A percentile compares a stretch with the other conserved stretches of the same genome.
phyloP scores from a whole-genome alignment of 306 rosid genomes.

The Fragaria iinumae region DNA sequence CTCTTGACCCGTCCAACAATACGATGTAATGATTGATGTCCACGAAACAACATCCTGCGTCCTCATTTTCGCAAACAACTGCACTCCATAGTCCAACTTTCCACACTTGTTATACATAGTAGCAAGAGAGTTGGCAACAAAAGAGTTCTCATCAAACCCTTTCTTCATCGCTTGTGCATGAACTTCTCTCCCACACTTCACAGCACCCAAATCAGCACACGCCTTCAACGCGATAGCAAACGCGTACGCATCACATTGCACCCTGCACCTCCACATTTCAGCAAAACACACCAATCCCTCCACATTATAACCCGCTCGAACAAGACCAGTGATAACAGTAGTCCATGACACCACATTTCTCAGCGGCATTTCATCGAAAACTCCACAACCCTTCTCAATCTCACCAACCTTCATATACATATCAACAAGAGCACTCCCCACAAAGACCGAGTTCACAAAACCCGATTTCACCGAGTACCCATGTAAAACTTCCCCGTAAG shows the following conservation, averaged over 20 bases:
- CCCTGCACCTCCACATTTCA: constrained; percentile 71
- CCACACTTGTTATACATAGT: constrained; percentile 77
- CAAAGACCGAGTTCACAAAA: constrained; percentile 61
- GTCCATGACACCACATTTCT: constrained; percentile 80
- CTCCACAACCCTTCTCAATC: constrained; percentile 48
- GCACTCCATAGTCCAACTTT: constrained; percentile 55
- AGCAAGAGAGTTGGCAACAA: constrained; percentile 61
- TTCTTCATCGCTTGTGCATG: constrained; percentile 62
- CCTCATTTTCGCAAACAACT: constrained; percentile 55
- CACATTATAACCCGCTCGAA: constrained; percentile 47
- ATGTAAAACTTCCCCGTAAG: constrained; percentile 55
- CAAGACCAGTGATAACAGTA: constrained; percentile 68
- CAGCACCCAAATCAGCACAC: constrained; percentile 58
- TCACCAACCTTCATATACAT: constrained; percentile 74
- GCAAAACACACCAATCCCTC: constrained; percentile 63
- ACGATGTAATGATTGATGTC: constrained; percentile 59
- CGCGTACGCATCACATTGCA: constrained; percentile 53
- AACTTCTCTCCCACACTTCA: constrained; percentile 57
- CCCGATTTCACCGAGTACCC: constrained; percentile 57
- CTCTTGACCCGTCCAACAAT: constrained; percentile 53
- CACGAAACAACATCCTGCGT: constrained; percentile 75
- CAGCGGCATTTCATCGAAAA: constrained; percentile 46
- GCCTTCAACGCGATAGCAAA: constrained; percentile 72
- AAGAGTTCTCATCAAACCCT: constrained; percentile 62
- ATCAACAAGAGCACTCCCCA: constrained; percentile 64